Evolutionary conservation across 208 protist genomes (phyloP).

Genomic region (Leptomonas pyrrhocoris): DNA sequence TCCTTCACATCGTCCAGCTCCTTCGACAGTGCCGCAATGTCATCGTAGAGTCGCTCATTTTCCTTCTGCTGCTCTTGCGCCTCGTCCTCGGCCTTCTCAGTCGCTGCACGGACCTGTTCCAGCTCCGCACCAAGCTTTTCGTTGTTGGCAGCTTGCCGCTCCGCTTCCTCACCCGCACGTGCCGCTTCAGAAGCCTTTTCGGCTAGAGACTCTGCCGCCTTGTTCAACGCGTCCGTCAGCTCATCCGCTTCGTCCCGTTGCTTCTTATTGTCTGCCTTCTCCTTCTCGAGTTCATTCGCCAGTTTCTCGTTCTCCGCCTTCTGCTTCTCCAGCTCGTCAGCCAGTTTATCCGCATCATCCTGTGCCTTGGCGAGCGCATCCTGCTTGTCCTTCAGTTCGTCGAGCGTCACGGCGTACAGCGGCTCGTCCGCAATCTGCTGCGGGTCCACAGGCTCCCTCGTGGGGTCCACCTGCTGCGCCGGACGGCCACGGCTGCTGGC

Average conservation of each 20-base stretch:
- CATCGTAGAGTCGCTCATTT: conserved; percentile 36
- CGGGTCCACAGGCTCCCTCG: conserved; percentile 10
- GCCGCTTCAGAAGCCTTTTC: not conserved
- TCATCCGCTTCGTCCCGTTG: conserved; percentile 10
- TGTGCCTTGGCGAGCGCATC: not conserved
- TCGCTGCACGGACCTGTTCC: conserved; percentile 29
- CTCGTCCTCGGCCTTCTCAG: conserved; percentile 8
- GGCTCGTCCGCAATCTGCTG: conserved; percentile 17
- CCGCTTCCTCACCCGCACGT: not conserved
- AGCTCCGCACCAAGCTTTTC: conserved; percentile 33
- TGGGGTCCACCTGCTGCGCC: conserved; percentile 2
- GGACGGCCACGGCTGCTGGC: not conserved
- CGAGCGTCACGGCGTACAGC: conserved; percentile 16
- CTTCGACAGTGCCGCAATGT: not conserved
- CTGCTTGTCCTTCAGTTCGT: conserved; percentile 2
- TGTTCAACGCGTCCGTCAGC: conserved; percentile 1
- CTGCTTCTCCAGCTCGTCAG: not conserved
- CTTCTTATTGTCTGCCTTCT: conserved; percentile 26
- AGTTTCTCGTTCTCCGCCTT: conserved; percentile 28
- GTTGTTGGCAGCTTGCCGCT: conserved; percentile 8
- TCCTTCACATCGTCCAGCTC: conserved; percentile 8
- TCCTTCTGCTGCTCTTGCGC: conserved; percentile 22
- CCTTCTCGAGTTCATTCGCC: conserved; percentile 27
- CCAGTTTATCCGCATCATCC: not conserved
- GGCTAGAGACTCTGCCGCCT: not conserved